Evolutionary conservation across 441 rosid genomes (phyloP), one percentile per base, ranked within the genome.

Genomic region (Eutrema salsugineum): DNA sequence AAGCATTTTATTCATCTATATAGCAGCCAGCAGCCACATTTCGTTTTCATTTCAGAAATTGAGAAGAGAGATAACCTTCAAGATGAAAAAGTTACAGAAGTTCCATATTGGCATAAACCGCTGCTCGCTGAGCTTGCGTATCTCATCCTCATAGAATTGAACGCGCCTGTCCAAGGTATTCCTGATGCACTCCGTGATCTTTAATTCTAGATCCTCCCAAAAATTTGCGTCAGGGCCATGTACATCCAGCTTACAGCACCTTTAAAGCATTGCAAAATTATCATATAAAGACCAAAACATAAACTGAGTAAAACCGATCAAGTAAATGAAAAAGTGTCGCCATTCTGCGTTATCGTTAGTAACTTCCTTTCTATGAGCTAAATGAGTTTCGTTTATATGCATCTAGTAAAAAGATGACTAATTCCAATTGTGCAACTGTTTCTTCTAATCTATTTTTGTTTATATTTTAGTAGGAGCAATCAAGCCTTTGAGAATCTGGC

Each of bases 91-190:
- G 76, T 96, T 93, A 76, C 98, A 93, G 78, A 96, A 96, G 86
- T 86, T 96, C 99, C 99, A 96, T 72, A 88, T 76, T 47, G 98
- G 98, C 97, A 87, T 87, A 83, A 87, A 86, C 50, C 96, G 88
- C 61, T 88, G 99, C 83, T 96, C 99, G 59, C 86, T 93, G 76
- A 93, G 97, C 84, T 96, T 93, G 72, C 98, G 93, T 84, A 96
- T 85, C 80, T 96, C 99, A 78, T 96, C 98, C 85, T 96, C 98
- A 38, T 90, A 93, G 84, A 96, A 91, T 48, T 91, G 98, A 43
- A 84, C 85, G 22, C 98, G 96, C 77, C 84, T 90, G 71, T 93
- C 99, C 86, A 96, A 78, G 64, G 96, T 88, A 84, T 87, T 96
- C 81, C 85, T 86, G 71, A 88, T 83, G 70, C 88, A 91, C 79